Conservation (phyloP, 768 basidiomycete genomes). For the Lentinula lateritia region DNA sequence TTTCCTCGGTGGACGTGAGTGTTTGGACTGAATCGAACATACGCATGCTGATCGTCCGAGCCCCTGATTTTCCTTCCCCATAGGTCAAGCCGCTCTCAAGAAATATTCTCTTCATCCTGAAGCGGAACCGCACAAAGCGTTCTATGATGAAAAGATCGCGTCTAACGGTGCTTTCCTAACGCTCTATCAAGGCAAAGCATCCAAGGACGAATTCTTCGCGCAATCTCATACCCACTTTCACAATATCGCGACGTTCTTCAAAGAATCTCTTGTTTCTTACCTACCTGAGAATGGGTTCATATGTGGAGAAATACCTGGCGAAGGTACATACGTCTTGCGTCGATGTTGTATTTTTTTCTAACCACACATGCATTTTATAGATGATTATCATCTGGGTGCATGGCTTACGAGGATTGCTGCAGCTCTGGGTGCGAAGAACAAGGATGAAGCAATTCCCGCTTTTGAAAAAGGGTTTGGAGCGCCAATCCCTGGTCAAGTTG, state of each 20-base stretch:
- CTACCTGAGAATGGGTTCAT: constrained; percentile 42
- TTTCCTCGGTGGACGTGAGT: constrained; percentile 38
- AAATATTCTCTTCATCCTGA: constrained; percentile 27
- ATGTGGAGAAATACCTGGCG: constrained; percentile 39
- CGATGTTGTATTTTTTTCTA: not conserved
- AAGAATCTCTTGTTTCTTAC: constrained; percentile 31
- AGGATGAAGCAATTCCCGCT: constrained; percentile 28
- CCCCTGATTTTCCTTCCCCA: not conserved
- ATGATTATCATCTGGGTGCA: constrained; percentile 49
- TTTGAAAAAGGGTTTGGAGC: constrained; percentile 34
- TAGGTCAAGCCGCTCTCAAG: constrained; percentile 39
- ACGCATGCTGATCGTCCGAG: not conserved
- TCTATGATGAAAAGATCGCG: constrained; percentile 38
- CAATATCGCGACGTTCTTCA: constrained; percentile 28
- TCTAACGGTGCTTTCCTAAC: constrained; percentile 34
- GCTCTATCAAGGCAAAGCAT: constrained; percentile 32
- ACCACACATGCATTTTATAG: not conserved
- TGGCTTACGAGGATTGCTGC: constrained; percentile 46
- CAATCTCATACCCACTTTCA: constrained; percentile 32
- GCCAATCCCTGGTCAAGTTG: constrained; percentile 31
- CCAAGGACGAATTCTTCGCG: constrained; percentile 34
- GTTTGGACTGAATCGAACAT: not conserved
- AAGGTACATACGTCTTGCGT: constrained; percentile 17
- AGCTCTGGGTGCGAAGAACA: constrained; percentile 28
- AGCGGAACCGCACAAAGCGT: constrained; percentile 30